phyloP scores from a whole-genome alignment of 345 rosid species.

The Geranium brycei region DNA sequence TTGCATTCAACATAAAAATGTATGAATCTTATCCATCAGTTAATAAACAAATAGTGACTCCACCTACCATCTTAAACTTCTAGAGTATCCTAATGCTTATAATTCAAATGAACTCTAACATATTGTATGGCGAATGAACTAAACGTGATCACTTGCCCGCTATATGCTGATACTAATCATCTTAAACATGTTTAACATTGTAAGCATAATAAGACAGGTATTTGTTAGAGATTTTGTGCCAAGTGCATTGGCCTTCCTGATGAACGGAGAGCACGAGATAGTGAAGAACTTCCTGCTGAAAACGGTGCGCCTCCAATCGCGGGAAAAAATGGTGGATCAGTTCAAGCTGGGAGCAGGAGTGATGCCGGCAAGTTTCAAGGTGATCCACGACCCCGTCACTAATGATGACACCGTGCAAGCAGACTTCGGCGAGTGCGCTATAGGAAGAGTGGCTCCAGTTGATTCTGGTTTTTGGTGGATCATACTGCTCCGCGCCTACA shows the following conservation, averaged over 20 bases:
- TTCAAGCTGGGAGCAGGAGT: slow-evolving; percentile 72
- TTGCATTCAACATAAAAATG: no score
- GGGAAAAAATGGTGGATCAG: slow-evolving; percentile 58
- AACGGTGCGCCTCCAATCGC: slow-evolving; percentile 47
- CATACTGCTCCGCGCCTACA: slow-evolving; percentile 57
- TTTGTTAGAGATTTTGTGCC: slow-evolving; percentile 74
- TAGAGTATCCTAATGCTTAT: no score
- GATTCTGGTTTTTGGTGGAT: slow-evolving; percentile 84
- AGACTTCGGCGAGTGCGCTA: slow-evolving; percentile 67
- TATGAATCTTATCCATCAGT: no score
- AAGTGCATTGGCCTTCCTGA: slow-evolving; percentile 59
- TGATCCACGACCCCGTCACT: slow-evolving; percentile 11
- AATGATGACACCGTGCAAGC: slow-evolving; percentile 41
- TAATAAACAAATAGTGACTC: no score
- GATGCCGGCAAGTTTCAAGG: slow-evolving; percentile 78
- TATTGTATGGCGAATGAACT: no score
- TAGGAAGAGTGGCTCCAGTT: slow-evolving; percentile 78
- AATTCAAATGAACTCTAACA: no score
- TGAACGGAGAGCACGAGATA: slow-evolving; percentile 64
- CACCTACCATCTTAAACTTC: no score
- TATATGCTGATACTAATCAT: no score
- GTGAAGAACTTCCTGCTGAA: slow-evolving; percentile 59
- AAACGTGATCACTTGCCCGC: no score
- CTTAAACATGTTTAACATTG: no score
- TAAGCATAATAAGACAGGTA: slow-evolving; percentile 21